Percentiles rank a stretch among this genome's conserved stretches.
Evolutionary conservation across 2,329 filamentous ascomycete species (phyloP).

Genomic region (Rasamsonia emersonii): DNA sequence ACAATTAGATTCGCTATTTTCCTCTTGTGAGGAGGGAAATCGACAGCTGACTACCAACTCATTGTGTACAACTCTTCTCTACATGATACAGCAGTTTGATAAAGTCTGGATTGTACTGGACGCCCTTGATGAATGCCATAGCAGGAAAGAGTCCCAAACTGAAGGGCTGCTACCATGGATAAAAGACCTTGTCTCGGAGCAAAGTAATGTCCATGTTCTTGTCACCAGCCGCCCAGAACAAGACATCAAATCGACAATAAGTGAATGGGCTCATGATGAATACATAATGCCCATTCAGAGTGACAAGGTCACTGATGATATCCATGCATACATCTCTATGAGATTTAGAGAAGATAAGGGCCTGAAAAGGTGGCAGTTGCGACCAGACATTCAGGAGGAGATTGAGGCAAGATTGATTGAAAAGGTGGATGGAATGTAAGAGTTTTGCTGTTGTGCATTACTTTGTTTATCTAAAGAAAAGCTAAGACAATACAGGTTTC

Average conservation of each 20-base stretch:
- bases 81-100: conserved; percentile 1
- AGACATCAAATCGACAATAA: conserved; percentile 8
- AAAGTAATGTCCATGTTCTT: conserved; percentile 7
- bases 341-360: not conserved
- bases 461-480: not conserved
- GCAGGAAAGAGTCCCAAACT: conserved; percentile 3
- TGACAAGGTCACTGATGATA: not conserved
- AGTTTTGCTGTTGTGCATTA: not conserved
- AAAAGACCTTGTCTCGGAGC: conserved; percentile 2
- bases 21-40: conserved; percentile 4
- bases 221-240: conserved; percentile 10
- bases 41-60: conserved; percentile 4
- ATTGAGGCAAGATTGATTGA: conserved; percentile 1
- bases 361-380: not conserved
- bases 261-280: not conserved
- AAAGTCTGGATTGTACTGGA: conserved; percentile 11
- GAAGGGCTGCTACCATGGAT: conserved; percentile 9
- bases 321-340: conserved; percentile 1
- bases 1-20: conserved; percentile 1
- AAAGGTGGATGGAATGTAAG: conserved; percentile 3
- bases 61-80: conserved; percentile 1
- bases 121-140: conserved; percentile 13
- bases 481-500: conserved; percentile 11
- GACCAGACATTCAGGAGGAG: not conserved
- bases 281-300: not conserved